A percentile compares a stretch with the other conserved stretches of the same genome.
phyloP scores from a whole-genome alignment of 2,329 filamentous ascomycete species.

The Penicillium palitans region DNA sequence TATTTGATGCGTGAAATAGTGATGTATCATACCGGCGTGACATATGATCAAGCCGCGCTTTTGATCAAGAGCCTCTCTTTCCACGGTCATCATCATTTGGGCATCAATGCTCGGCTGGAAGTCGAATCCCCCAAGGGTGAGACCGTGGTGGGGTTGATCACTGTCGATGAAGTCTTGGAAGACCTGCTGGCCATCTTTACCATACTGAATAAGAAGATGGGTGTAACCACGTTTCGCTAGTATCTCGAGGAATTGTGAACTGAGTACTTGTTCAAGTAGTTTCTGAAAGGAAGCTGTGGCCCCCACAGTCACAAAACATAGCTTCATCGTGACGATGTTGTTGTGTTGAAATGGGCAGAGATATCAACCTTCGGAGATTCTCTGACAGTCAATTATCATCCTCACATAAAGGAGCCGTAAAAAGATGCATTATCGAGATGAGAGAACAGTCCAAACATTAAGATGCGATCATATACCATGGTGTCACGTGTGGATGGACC shows the following conservation, averaged over 20 bases:
- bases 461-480: not conserved
- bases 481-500: not conserved
- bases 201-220: constrained; percentile 76
- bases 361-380: not conserved
- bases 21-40: constrained; percentile 70
- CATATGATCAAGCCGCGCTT: constrained; percentile 74
- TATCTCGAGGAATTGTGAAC: constrained; percentile 60
- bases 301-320: constrained; percentile 85
- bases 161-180: constrained; percentile 44
- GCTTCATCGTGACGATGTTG: constrained; percentile 29
- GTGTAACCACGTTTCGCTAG: constrained; percentile 65
- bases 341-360: not conserved
- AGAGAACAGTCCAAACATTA: not conserved
- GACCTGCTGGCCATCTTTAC: constrained; percentile 60
- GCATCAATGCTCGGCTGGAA: constrained; percentile 63
- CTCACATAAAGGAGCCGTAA: not conserved
- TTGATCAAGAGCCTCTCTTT: constrained; percentile 40
- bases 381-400: not conserved
- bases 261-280: constrained; percentile 67
- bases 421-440: not conserved
- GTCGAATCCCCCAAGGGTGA: constrained; percentile 63
- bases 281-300: constrained; percentile 81
- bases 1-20: constrained; percentile 10
- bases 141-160: constrained; percentile 32
- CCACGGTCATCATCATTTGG: constrained; percentile 59